Percentiles rank a stretch among this genome's conserved stretches.
These are phyloP conservation scores for Schizosaccharomyces osmophilus DNA, from an alignment of 805 yeast species.

Conservation along the genomic window DNA sequence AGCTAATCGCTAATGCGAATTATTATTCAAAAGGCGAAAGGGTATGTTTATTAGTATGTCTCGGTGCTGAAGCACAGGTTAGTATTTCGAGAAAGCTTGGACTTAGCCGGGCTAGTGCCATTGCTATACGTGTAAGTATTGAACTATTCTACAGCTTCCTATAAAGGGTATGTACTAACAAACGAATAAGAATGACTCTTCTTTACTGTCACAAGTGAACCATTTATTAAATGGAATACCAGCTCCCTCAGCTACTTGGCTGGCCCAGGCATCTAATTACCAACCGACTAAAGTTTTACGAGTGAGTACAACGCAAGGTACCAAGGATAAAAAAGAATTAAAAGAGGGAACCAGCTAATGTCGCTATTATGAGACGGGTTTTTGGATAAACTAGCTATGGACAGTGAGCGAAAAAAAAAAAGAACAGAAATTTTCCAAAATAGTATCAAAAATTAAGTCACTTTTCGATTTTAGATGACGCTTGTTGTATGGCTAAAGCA, in stretches of 20 bases:
- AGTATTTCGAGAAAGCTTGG: not conserved
- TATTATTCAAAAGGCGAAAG: not conserved
- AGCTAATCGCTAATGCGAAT: not conserved
- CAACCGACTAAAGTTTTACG: not conserved
- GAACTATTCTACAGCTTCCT: no score
- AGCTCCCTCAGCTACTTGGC: not conserved
- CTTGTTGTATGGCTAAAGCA: not conserved
- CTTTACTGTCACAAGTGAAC: not conserved
- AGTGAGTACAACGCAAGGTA: not conserved
- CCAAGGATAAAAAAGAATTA: not conserved
- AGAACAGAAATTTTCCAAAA: not conserved
- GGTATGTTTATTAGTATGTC: not conserved
- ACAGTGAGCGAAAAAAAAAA: not conserved
- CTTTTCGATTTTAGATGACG: no score
- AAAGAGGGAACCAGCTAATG: not conserved
- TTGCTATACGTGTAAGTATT: not conserved
- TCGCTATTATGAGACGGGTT: no score
- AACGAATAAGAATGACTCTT: not conserved
- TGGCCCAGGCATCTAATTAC: not conserved
- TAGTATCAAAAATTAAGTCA: no score
- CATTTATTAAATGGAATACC: not conserved
- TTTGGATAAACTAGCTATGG: no score
- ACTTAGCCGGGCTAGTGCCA: not conserved
- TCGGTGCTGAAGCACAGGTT: not conserved
- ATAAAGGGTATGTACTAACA: no score